phyloP scores from a whole-genome alignment of 768 basidiomycete species.

The Psilocybe azurescens region DNA sequence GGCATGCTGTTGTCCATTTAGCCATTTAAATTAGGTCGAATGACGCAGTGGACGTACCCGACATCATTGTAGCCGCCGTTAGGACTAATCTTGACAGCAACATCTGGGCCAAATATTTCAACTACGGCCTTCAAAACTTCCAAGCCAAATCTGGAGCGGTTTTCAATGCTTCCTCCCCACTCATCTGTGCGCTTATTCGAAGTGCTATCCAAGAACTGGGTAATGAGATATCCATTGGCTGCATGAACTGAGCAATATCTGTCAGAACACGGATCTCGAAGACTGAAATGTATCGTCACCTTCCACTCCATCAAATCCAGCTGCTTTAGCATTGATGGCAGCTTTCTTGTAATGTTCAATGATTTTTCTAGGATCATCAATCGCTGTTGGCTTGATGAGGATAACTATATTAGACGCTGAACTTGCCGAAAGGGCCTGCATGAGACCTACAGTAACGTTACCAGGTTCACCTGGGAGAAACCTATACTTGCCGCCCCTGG shows the following conservation, averaged over 20 bases:
- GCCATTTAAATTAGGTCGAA: not conserved
- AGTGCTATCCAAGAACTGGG: conserved; percentile 55
- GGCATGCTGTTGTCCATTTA: conserved; percentile 39
- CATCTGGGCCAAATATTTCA: conserved; percentile 49
- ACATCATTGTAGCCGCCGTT: conserved; percentile 52
- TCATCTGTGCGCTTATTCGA: conserved; percentile 57
- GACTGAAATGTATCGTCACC: conserved; percentile 23
- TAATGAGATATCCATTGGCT: conserved; percentile 47
- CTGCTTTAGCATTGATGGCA: conserved; percentile 51
- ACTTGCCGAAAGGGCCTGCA: not conserved
- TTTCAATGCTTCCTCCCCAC: conserved; percentile 65
- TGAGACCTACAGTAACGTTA: conserved; percentile 41
- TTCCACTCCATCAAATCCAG: conserved; percentile 65
- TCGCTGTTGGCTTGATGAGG: conserved; percentile 39
- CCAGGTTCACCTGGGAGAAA: conserved; percentile 41
- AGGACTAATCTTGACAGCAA: conserved; percentile 50
- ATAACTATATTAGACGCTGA: no score
- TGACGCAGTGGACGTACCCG: conserved; percentile 30
- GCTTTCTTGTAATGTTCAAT: conserved; percentile 47
- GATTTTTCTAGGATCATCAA: conserved; percentile 46
- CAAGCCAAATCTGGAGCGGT: conserved; percentile 57
- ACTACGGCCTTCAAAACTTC: conserved; percentile 51
- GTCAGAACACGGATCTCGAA: not conserved
- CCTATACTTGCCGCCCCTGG: conserved; percentile 46
- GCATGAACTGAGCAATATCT: conserved; percentile 38